Base-by-base conservation (phyloP, 2,329 filamentous ascomycete genomes). In the Chaetomium strumarium region DNA sequence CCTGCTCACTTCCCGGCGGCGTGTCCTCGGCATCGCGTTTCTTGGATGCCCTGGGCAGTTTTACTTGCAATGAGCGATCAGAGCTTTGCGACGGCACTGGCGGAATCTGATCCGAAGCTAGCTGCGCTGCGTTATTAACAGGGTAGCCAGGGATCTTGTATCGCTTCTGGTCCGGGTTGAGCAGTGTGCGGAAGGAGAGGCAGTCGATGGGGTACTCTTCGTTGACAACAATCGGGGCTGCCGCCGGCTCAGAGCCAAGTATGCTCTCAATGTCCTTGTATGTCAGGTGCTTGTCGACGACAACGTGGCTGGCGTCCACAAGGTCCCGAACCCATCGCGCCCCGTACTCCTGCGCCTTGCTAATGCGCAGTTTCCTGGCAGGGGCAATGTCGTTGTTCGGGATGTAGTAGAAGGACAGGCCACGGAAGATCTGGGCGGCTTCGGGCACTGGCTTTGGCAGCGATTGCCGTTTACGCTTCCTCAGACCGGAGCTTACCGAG, bases 331-430 rank as follows among this genome's bases (percentile, higher is more conserved):
- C 78, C 84, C 90, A 93, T 1, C 66, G 71, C 1, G 86, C 92
- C 40, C 92, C 92, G 65, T 84, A 84, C 62, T 90, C 83, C 47
- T 81, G 77, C 0, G 87, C 84, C 66, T 85, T 90, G 30, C 78
- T 78, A 48, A 96, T 95, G 4, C 88, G 83, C 53, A 84, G 68
- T 50, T 80, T 80, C 37, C 91, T 80, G 8, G 79, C 74, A 11
- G 79, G 78, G 31, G 84, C 80, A 43, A 86, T 77, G 57, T 92
- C 85, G 58, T 90, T 81, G 59, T 93, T 87, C 0, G 90, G 92
- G 6, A 95, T 81, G 66, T 93, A 96, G 69, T 82, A 88, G 58
- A 90, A 85, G 0, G 70, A 66, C n/a, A 87, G 67, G 0, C 70
- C 76, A 41, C 71, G 75, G 64, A 90, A 84, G 5, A 88, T 75